Evolutionary conservation across 306 rosid genomes (phyloP), one percentile per base, ranked within the genome.

Genomic region (Lathyrus aphaca): DNA sequence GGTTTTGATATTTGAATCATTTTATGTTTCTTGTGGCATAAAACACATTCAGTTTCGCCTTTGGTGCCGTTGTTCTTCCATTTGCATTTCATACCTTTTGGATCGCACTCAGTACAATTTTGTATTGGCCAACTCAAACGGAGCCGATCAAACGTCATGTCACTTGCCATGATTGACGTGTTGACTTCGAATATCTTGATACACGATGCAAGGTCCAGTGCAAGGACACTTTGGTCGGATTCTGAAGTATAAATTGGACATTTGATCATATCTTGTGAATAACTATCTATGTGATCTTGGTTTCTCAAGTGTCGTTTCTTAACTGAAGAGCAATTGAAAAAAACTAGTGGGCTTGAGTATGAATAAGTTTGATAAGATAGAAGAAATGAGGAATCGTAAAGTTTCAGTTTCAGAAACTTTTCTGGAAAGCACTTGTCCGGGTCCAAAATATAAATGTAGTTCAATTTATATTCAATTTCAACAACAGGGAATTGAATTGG

Each of bases 61-160:
- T 38, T 30, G 4, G 44, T 23, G 5, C 54, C 19, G 6, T 66
- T 66, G 30, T 66, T 30, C 30, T 64, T 64, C 70, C 69, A 64
- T 64, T 14, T 35, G 23, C 46, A 49, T 17, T 8, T 49, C 45
- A 30, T 32, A 1, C 72, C 72, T 11, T 48, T 49, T 0, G 5
- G 19, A 17, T 67, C 35, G 8, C 72, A 67, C 46, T 1, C 17
- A 0, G 12, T 18, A 19, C 73, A 50, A 19, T 50, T 6, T 37
- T 6, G 49, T 35, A 35, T 37, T 18, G 37, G 15, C 73, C 73
- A 68, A 3, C 9, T 35, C 35, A 68, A 35, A 1, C 0, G 0
- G 0, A 44, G 17, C 6, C 0, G 5, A 44, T 44, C 0, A 4
- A 10, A 14, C 10, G 0, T 29, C 0, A 13, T 6, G 1, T 10